Conservation (phyloP, 331 rosid species). For the Cydonia oblonga region DNA sequence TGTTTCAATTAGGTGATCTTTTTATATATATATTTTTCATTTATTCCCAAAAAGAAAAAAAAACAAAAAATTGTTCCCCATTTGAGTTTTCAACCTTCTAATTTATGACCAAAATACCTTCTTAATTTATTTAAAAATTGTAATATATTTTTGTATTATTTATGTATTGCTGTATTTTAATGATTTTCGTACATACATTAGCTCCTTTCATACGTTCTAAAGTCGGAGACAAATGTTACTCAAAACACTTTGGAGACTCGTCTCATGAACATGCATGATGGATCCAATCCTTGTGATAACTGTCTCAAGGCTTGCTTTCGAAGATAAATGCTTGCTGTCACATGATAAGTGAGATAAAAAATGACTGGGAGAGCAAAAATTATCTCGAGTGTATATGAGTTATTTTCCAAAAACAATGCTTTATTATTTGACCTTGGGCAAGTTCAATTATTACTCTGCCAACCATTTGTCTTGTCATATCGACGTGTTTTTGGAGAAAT, state of each 20-base stretch:
- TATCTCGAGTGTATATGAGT: too few relatives aligned
- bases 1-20: too few relatives aligned
- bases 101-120: neutral
- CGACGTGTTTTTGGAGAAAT: neutral
- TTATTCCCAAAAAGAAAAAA: too few relatives aligned
- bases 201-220: neutral
- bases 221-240: constrained; percentile 83
- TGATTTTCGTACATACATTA: neutral
- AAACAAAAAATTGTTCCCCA: neutral
- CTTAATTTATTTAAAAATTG: too few relatives aligned
- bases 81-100: neutral
- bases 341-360: neutral
- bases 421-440: neutral
- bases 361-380: neutral
- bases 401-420: too few relatives aligned
- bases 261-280: constrained; percentile 58
- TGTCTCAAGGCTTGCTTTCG: constrained; percentile 42
- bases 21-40: too few relatives aligned
- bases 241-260: constrained; percentile 72
- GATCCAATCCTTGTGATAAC: constrained; percentile 81
- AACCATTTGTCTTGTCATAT: neutral
- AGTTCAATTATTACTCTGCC: neutral
- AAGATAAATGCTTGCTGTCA: neutral
- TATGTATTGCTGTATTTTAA: neutral
- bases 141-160: too few relatives aligned